Evolutionary conservation across 2,329 filamentous ascomycete species (phyloP), one percentile per base, ranked within the genome.

Genomic region (Anisogramma anomala): DNA sequence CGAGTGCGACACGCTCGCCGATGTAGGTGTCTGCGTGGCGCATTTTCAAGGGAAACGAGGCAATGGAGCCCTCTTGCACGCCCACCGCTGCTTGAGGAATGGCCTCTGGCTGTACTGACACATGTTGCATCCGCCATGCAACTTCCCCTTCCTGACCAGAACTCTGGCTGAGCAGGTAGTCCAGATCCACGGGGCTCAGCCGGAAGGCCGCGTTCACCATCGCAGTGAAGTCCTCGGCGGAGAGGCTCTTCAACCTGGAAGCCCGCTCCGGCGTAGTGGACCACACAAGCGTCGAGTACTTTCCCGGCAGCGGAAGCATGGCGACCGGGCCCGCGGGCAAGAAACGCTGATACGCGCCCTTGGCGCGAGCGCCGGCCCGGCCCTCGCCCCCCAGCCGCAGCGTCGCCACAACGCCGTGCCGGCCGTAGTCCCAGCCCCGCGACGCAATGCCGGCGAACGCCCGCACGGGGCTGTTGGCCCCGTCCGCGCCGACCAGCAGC

Each of bases 131-230:
- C 35, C 89, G 75, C 91, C 91, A 96, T n/a, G 68, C 64, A 7
- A 91, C 68, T 60, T 96, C 89, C n/a, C 82, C 79, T 22, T 68
- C 70, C 43, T 86, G 79, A 0, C 69, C 71, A 0, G 62, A 57
- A 35, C 59, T 46, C 51, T 73, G 68, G 1, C 72, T 77, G 61
- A 94, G 82, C 69, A 96, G 78, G 62, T 84, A 96, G 30, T 74
- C 72, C 4, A 98, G 66, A 58, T 98, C 91, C 2, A 82, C 76
- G 13, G 82, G 72, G 44, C 73, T 72, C 14, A 98, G 71, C 10
- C 87, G 78, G 66, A 98, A 95, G 1, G 86, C 91, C 1, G 89
- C 87, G 56, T 98, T 96, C 50, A 98, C 84, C 72, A 89, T 82
- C 23, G 86, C 80, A 13, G 80, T 65, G 55, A 98, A 93, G 55